Percentiles rank a stretch among this genome's conserved stretches.
phyloP scores from a whole-genome alignment of 768 basidiomycete species.

The Pleurotus platypus region DNA sequence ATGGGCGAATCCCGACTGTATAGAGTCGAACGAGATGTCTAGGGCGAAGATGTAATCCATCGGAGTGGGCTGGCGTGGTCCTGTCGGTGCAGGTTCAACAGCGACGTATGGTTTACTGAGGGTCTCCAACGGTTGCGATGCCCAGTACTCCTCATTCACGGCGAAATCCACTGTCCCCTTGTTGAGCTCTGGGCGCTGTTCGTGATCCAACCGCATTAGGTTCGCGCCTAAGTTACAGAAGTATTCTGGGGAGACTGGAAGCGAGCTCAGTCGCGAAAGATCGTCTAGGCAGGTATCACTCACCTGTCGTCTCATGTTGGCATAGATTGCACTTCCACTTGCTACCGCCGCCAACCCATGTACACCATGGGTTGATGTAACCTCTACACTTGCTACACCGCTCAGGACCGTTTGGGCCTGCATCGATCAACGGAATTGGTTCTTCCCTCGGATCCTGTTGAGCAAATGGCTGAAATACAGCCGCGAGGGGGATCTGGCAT shows the following conservation, averaged over 20 bases:
- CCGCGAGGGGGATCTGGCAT: conserved; percentile 80
- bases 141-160: conserved; percentile 85
- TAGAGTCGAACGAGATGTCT: conserved; percentile 73
- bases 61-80: conserved; percentile 52
- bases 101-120: conserved; percentile 52
- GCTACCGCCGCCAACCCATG: conserved; percentile 77
- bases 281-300: conserved; percentile 19
- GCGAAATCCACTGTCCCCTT: conserved; percentile 91
- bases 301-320: conserved; percentile 78
- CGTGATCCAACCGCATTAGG: conserved; percentile 74
- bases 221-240: conserved; percentile 81
- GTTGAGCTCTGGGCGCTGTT: conserved; percentile 79
- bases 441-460: conserved; percentile 78
- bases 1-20: conserved; percentile 64
- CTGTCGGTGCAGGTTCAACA: conserved; percentile 40
- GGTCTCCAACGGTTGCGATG: conserved; percentile 57
- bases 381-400: conserved; percentile 83
- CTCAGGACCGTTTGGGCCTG: conserved; percentile 69
- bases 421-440: conserved; percentile 72
- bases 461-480: conserved; percentile 88
- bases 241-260: conserved; percentile 72
- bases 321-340: conserved; percentile 95
- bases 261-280: background rate
- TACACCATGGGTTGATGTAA: conserved; percentile 94
- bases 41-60: conserved; percentile 83